Evolutionary conservation across 495 filamentous ascomycete genomes (phyloP), one percentile per base, ranked within the genome.

Genomic region (Aspergillus funiculosus): DNA sequence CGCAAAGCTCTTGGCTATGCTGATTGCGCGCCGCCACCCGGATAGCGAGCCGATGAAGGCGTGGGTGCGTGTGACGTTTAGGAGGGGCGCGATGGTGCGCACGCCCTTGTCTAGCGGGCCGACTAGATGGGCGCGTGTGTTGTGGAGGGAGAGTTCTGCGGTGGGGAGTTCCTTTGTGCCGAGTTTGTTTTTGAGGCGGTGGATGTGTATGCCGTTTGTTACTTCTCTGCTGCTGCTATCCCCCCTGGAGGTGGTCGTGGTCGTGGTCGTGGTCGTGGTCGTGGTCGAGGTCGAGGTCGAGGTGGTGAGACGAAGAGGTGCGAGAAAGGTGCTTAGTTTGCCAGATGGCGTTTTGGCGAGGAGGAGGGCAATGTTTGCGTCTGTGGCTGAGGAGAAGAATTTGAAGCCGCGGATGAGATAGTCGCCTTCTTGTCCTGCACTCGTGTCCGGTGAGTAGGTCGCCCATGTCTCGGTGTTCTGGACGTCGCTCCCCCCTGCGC

Each of bases 381-480:
- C 85, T 1, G 83, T 87, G 0, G 84, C 84, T 0, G 77, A 82
- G 3, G 81, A 85, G 62, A 89, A 88, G 75, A 83, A 87, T 53
- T 88, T 86, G 69, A 85, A 86, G 7, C 85, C 85, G 27, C 69
- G 72, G 55, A 89, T 67, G 20, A 67, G 46, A 32, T 65, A 69
- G 13, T 62, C 62, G 1, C 66, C 66, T 8, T 44, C 62, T 20
- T 32, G 31, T 0, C 29, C 13, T 14, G 28, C 57, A 20, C 26
- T 44, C 37, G 44, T 52, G 48, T 46, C 19, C 4, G 63, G 61
- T 0, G 62, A 59, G 32, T 67, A 56, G 1, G 61, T 75, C 24
- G 73, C 86, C 49, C 72, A 62, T 1, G 85, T 90, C 59, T 90
- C 85, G 0, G 81, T 86, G 34, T 71, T 75, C 5, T 78, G 78